Evolutionary conservation across 2,329 filamentous ascomycete species (phyloP).

Genomic region (Colletotrichum graminicola): DNA sequence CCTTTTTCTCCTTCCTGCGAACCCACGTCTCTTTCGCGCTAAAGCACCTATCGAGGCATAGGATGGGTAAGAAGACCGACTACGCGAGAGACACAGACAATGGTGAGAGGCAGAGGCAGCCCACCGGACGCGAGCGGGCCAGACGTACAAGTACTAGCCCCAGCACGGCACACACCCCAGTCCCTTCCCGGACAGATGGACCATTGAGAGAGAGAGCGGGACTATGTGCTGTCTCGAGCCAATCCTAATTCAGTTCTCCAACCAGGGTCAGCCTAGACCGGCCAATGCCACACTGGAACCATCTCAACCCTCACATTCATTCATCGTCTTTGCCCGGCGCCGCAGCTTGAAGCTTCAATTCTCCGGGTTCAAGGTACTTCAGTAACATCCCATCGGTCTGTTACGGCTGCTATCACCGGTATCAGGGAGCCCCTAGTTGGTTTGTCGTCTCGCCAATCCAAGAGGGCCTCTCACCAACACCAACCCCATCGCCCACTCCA

Average conservation of each 20-base stretch:
- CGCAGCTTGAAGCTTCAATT: constrained; percentile 9
- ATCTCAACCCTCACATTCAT: constrained; percentile 18
- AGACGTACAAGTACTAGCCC: constrained; percentile 31
- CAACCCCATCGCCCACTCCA: too few relatives aligned
- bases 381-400: constrained; percentile 17
- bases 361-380: constrained; percentile 1
- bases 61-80: background rate
- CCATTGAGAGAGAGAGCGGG: constrained; percentile 13
- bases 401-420: constrained; percentile 34
- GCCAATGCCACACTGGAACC: constrained; percentile 28
- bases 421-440: constrained; percentile 21
- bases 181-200: background rate
- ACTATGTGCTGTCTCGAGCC: background rate
- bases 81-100: background rate
- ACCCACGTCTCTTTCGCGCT: constrained; percentile 22
- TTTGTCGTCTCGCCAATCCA: constrained; percentile 34
- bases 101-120: constrained; percentile 35
- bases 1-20: background rate
- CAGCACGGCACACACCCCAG: constrained; percentile 13
- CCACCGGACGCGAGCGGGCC: constrained; percentile 27
- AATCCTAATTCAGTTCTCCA: constrained; percentile 1
- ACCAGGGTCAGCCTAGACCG: constrained; percentile 10
- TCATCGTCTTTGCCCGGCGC: constrained; percentile 3
- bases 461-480: background rate
- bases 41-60: constrained; percentile 33